Conservation (phyloP, 129 eudicot species). For the Deinandra increscens region DNA sequence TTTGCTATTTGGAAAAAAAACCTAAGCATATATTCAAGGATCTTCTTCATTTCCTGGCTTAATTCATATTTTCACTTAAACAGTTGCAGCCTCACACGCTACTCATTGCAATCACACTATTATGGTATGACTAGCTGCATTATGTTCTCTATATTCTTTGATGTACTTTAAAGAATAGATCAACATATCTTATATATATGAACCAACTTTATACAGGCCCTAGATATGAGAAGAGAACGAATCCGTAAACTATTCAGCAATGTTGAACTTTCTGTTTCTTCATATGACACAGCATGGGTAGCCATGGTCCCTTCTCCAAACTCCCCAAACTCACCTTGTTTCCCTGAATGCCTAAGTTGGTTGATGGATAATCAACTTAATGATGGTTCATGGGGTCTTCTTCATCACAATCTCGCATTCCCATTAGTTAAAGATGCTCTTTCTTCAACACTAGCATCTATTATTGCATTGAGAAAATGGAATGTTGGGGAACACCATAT, state of each 20-base stretch:
- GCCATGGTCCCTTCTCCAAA: constrained; percentile 87
- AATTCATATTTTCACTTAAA: background rate
- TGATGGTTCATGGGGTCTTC: constrained; percentile 92
- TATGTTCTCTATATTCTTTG: background rate
- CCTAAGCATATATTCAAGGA: too few relatives aligned
- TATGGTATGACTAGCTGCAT: constrained; percentile 11
- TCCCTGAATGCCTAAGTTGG: constrained; percentile 69
- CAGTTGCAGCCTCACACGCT: constrained; percentile 24
- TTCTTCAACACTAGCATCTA: constrained; percentile 70
- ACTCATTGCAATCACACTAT: background rate
- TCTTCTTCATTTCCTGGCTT: background rate
- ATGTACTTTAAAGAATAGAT: background rate
- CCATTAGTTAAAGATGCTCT: constrained; percentile 60
- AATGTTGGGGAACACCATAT: constrained; percentile 69
- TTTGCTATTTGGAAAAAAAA: too few relatives aligned
- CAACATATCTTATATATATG: background rate
- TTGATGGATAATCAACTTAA: constrained; percentile 65
- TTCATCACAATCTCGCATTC: constrained; percentile 31
- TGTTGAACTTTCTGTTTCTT: constrained; percentile 64
- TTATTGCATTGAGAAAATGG: constrained; percentile 86
- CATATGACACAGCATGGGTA: constrained; percentile 98
- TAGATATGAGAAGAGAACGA: constrained; percentile 60
- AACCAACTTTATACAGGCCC: constrained; percentile 35
- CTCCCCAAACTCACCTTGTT: constrained; percentile 58
- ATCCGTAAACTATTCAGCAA: constrained; percentile 49